Base-by-base conservation (phyloP, 352 stramenopile genomes). In the Plasmopara viticola region DNA sequence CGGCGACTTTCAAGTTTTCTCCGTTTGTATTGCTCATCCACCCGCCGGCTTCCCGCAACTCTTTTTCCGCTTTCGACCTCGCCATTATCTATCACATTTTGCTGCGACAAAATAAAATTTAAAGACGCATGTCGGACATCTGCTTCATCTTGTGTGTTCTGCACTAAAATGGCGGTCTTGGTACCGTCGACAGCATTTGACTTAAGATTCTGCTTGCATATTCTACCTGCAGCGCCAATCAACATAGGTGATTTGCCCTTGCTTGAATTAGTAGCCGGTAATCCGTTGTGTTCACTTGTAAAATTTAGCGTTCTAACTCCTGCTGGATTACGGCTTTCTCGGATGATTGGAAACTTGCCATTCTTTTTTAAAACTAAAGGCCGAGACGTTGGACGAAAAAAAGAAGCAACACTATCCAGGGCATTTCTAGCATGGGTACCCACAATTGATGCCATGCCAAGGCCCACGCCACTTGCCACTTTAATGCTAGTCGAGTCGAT, bases 1-100 rank as follows among this genome's bases (percentile, higher is more conserved):
- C 66, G 63, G 6, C 62, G 63, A 50, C 28, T 71, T 56, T 73
- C 59, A 4, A 68, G 64, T 53, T 39, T 58, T 13, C 47, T 60
- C 17, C 49, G 41, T 45, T 68, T 66, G 12, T 48, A 10, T n/a
- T 37, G 48, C 41, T 65, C 63, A 17, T 58, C 53, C 17, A 60
- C 59, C 31, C 44, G 59, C 30, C 51, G 43, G 42, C 44, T 56
- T 41, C 37, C 29, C n/a, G 51, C 39, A 44, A 43, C 51, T 54
- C 55, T 50, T 44, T 64, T 64, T 34, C 28, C 69, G 31, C 29
- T 58, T 29, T 62, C 51, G 17, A 48, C 13, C 17, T 29, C 58
- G 14, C 53, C 51, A 31, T 14, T 51, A 15, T 33, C n/a, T 12
- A 59, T 59, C 18, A 67, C 48, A 14, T 66, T 53, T 60, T 56